Conservation (phyloP, 106 monocot genomes). For the Ottelia alismoides region DNA sequence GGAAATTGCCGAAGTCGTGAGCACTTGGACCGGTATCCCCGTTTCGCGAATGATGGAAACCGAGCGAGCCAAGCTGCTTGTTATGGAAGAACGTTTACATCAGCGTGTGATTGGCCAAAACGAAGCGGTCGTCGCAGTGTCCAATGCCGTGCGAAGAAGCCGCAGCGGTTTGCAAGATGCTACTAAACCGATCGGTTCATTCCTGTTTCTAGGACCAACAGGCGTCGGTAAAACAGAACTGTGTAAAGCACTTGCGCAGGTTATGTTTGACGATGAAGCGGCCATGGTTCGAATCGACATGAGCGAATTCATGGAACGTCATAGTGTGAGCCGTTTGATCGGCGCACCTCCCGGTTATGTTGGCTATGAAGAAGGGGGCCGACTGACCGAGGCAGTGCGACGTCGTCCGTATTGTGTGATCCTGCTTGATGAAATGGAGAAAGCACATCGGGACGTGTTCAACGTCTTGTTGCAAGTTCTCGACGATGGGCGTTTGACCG, state of each 20-base stretch:
- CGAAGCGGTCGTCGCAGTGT: slow-evolving; percentile 58
- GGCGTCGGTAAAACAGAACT: no score
- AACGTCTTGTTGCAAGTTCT: slow-evolving; percentile 39
- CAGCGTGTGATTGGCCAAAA: slow-evolving; percentile 65
- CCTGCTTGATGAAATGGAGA: no score
- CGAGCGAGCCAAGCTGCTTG: slow-evolving; percentile 55
- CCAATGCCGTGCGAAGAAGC: slow-evolving; percentile 73
- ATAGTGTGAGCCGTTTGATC: slow-evolving; percentile 53
- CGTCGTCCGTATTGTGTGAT: slow-evolving; percentile 39
- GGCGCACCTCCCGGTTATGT: slow-evolving; percentile 60
- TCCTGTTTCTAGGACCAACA: neutral
- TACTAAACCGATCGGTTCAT: slow-evolving; percentile 15
- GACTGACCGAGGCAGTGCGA: slow-evolving; percentile 41
- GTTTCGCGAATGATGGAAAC: slow-evolving; percentile 70
- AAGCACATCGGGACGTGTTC: slow-evolving; percentile 1
- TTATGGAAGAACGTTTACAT: slow-evolving; percentile 53
- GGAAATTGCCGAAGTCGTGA: slow-evolving; percentile 36
- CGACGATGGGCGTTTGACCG: slow-evolving; percentile 43
- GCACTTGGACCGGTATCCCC: slow-evolving; percentile 71
- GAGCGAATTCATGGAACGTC: no score
- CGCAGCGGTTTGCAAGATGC: slow-evolving; percentile 53
- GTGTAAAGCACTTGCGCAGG: slow-evolving; percentile 69
- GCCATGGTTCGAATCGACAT: slow-evolving; percentile 42
- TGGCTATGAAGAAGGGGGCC: slow-evolving; percentile 50
- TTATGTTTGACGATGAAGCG: slow-evolving; percentile 60